A percentile compares a stretch with the other conserved stretches of the same genome.
Conservation (phyloP, 495 filamentous ascomycete genomes). For the Evernia prunastri region DNA sequence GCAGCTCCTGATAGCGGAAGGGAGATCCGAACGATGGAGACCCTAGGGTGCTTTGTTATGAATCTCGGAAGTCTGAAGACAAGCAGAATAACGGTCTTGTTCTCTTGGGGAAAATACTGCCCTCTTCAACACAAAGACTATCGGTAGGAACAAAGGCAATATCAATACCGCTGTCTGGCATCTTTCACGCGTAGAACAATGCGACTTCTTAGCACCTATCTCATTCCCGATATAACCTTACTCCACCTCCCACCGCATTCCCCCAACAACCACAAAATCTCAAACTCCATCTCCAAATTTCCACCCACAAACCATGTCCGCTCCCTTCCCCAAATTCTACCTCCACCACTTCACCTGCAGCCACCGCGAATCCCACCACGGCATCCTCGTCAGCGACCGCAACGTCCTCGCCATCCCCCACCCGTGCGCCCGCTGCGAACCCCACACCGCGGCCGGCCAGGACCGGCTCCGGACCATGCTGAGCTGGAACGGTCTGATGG, state of each 20-base stretch:
- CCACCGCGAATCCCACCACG: conserved; percentile 1
- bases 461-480: neutral
- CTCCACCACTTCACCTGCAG: conserved; percentile 5
- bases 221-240: neutral
- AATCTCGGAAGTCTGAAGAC: neutral
- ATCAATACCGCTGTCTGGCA: neutral
- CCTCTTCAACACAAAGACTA: neutral
- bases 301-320: neutral
- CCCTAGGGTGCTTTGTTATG: neutral
- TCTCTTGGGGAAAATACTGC: neutral
- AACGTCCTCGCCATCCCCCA: neutral
- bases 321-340: neutral
- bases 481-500: too few species aligned
- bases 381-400: conserved; percentile 1
- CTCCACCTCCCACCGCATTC: neutral
- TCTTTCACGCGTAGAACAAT: neutral
- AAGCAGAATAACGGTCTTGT: neutral
- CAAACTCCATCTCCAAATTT: neutral
- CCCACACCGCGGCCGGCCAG: conserved; percentile 1
- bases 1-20: neutral
- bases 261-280: neutral
- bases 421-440: conserved; percentile 4
- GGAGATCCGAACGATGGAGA: neutral
- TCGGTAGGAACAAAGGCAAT: neutral
- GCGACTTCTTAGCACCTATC: neutral